Evolutionary conservation across 176 grass and related monocot species (phyloP).

Genomic region (Eragrostis nindensis): DNA sequence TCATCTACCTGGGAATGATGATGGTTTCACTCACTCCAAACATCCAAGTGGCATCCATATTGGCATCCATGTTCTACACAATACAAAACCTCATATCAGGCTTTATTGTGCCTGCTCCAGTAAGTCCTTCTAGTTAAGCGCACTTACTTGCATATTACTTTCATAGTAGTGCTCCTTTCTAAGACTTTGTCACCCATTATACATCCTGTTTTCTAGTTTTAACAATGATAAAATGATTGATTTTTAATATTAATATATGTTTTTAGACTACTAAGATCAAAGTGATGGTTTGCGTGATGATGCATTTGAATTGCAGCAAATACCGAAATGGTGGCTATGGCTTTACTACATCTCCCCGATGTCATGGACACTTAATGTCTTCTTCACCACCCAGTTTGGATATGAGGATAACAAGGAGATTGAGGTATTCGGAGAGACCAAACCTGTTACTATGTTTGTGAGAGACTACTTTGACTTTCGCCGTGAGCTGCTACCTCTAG

Average conservation of each 20-base stretch:
- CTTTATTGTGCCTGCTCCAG: conserved; percentile 63
- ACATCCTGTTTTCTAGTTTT: not conserved
- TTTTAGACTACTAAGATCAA: not conserved
- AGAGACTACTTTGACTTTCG: conserved; percentile 70
- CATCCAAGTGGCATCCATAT: conserved; percentile 62
- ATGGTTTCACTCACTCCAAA: conserved; percentile 61
- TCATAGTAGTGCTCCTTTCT: not conserved
- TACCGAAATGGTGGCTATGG: conserved; percentile 91
- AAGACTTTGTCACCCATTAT: not conserved
- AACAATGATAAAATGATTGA: not conserved
- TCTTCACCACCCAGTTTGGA: conserved; percentile 76
- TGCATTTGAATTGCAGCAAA: conserved; percentile 56
- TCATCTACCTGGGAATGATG: conserved; percentile 76
- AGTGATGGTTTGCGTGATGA: not conserved
- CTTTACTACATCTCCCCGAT: conserved; percentile 62
- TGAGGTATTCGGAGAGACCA: conserved; percentile 50
- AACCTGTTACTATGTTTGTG: conserved; percentile 54
- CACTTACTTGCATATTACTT: too few relatives aligned
- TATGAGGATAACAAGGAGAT: conserved; percentile 40
- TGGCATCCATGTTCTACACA: conserved; percentile 62
- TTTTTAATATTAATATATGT: not conserved
- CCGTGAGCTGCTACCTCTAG: conserved; percentile 51
- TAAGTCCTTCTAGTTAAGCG: conserved; percentile 41
- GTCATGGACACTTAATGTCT: conserved; percentile 61
- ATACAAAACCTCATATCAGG: conserved; percentile 63